These are phyloP conservation scores for Neurospora hispaniola DNA, from an alignment of 495 filamentous ascomycete species.

Conservation along the genomic window DNA sequence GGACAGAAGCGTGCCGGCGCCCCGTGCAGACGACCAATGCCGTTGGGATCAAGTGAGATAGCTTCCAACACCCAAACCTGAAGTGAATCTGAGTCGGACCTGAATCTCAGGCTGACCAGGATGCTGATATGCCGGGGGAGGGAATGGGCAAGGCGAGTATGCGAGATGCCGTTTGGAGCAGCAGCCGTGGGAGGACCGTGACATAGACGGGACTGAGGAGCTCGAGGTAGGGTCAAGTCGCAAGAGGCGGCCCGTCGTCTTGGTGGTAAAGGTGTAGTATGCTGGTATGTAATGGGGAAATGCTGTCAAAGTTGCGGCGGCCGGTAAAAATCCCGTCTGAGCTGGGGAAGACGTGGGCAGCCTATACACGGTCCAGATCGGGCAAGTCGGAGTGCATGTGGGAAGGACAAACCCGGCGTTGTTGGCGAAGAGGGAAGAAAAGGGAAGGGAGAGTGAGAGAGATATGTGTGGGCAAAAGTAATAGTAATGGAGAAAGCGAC, in stretches of 20 bases:
- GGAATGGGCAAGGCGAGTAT: background rate
- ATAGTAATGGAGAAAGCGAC: conserved; percentile 29
- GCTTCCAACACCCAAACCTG: background rate
- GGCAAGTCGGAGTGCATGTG: conserved; percentile 11
- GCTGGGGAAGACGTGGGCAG: conserved; percentile 7
- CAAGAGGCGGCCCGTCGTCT: background rate
- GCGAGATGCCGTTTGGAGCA: background rate
- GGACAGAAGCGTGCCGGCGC: conserved; percentile 18
- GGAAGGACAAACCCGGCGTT: conserved; percentile 3
- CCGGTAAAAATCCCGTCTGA: background rate
- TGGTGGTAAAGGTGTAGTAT: background rate
- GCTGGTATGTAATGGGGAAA: background rate
- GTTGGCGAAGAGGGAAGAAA: conserved; percentile 14
- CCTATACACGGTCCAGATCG: conserved; percentile 3
- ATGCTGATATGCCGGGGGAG: background rate
- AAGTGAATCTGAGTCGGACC: background rate
- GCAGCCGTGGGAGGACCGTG: background rate
- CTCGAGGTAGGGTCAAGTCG: background rate
- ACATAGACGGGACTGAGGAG: background rate
- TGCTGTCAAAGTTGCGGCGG: background rate
- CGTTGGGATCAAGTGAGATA: background rate
- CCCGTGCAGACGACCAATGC: conserved; percentile 8
- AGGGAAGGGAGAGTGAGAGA: conserved; percentile 17
- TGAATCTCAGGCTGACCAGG: background rate
- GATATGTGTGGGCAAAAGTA: conserved; percentile 23